These are phyloP conservation scores for Cadophora sp. DNA, from an alignment of 2,329 filamentous ascomycete genomes.

Conservation along the genomic window DNA sequence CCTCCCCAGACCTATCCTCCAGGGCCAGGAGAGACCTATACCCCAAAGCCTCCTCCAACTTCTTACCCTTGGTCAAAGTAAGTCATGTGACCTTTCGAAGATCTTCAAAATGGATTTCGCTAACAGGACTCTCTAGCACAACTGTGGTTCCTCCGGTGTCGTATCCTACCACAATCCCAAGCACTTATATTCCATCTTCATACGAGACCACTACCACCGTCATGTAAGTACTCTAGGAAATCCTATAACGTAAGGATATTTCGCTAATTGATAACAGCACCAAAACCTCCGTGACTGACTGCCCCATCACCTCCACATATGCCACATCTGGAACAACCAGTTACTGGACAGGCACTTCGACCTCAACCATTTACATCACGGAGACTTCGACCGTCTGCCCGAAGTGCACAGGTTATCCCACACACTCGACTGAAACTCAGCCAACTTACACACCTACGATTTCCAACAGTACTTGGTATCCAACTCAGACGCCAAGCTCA, in stretches of 20 bases:
- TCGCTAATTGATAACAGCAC: not conserved
- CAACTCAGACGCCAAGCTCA: not conserved
- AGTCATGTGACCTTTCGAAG: not conserved
- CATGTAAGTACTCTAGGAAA: not conserved
- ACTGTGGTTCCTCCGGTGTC: not conserved
- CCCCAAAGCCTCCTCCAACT: not conserved
- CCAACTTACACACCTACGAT: not conserved
- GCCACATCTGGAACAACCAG: not conserved
- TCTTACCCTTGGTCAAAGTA: constrained; percentile 4
- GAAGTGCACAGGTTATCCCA: not conserved
- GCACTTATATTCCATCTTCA: not conserved
- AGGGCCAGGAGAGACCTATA: not conserved
- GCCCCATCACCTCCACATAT: constrained; percentile 1
- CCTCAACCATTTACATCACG: not conserved
- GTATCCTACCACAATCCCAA: not conserved
- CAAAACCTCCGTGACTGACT: not conserved
- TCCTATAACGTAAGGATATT: not conserved
- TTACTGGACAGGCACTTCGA: constrained; percentile 1
- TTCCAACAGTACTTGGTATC: not conserved
- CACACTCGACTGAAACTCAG: not conserved
- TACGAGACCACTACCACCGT: constrained; percentile 4
- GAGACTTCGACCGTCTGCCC: not conserved
- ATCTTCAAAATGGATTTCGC: too few relatives aligned
- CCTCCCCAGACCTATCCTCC: not conserved
- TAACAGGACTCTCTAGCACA: not conserved